Conservation (phyloP, 1,284 basidiomycete species). For the Meira nashicola region DNA sequence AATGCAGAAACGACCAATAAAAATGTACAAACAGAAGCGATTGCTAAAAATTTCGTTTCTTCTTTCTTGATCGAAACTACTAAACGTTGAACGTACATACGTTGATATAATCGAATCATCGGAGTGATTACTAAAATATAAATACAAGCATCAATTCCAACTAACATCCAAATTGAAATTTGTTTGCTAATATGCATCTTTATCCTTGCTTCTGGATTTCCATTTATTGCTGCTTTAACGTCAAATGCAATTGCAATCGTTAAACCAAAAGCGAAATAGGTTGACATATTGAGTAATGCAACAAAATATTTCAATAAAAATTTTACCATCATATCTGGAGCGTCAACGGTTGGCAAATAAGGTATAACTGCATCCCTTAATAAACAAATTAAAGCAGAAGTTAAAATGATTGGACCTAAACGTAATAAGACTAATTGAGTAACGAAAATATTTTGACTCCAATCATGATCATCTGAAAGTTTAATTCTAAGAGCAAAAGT, state of each 20-base stretch:
- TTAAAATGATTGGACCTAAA: slow-evolving; percentile 1
- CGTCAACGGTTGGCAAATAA: not conserved
- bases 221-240: slow-evolving; percentile 5
- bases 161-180: slow-evolving; percentile 4
- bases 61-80: not conserved
- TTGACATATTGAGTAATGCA: not conserved
- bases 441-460: slow-evolving; percentile 7
- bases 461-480: slow-evolving; percentile 1
- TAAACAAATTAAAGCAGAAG: slow-evolving; percentile 3
- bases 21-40: slow-evolving; percentile 5
- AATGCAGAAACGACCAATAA: slow-evolving; percentile 3
- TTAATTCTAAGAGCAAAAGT: slow-evolving; percentile 8
- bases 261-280: slow-evolving; percentile 4
- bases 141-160: slow-evolving; percentile 1
- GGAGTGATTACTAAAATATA: slow-evolving; percentile 4
- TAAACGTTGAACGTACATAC: not conserved
- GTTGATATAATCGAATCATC: not conserved
- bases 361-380: slow-evolving; percentile 4
- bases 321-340: not conserved
- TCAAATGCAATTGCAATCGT: slow-evolving; percentile 11
- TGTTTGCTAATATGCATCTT: slow-evolving; percentile 9
- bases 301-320: not conserved
- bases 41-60: not conserved
- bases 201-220: slow-evolving; percentile 1
- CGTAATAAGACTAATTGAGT: slow-evolving; percentile 1